Conservation (phyloP, 352 stramenopile genomes). For the Phytophthora crassamura region DNA sequence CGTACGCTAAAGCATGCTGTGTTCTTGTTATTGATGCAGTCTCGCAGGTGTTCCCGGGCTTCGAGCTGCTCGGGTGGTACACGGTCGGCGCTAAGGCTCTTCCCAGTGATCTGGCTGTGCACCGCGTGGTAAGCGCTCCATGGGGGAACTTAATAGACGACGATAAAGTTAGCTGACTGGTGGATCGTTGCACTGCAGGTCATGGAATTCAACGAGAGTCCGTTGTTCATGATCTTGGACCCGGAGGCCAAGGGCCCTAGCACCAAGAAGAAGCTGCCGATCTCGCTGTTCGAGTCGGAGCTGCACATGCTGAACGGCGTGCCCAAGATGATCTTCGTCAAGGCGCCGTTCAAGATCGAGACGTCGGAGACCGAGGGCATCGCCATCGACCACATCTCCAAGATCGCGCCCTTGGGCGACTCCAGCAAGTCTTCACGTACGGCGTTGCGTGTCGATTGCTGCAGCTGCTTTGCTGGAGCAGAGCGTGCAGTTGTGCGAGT, state of each 20-base stretch:
- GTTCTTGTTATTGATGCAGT: slow-evolving; percentile 39
- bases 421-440: slow-evolving; percentile 77
- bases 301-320: slow-evolving; percentile 84
- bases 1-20: background rate
- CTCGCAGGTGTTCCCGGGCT: slow-evolving; percentile 86
- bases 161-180: background rate
- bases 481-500: background rate
- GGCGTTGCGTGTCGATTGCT: slow-evolving; percentile 6
- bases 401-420: slow-evolving; percentile 78
- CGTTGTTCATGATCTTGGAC: slow-evolving; percentile 83
- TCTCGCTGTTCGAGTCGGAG: slow-evolving; percentile 88
- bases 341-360: slow-evolving; percentile 88
- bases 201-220: slow-evolving; percentile 90
- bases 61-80: slow-evolving; percentile 92
- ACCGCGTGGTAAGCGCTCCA: slow-evolving; percentile 58
- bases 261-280: slow-evolving; percentile 90
- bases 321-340: slow-evolving; percentile 91
- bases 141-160: background rate
- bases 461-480: background rate
- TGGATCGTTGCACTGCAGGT: slow-evolving; percentile 46
- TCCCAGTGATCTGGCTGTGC: slow-evolving; percentile 76
- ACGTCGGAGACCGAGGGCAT: slow-evolving; percentile 90
- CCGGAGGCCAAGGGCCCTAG: slow-evolving; percentile 60
- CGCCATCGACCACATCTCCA: slow-evolving; percentile 90
- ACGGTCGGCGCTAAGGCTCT: slow-evolving; percentile 76